phyloP scores from a whole-genome alignment of 352 stramenopile genomes.

The Globisporangium lucens region DNA sequence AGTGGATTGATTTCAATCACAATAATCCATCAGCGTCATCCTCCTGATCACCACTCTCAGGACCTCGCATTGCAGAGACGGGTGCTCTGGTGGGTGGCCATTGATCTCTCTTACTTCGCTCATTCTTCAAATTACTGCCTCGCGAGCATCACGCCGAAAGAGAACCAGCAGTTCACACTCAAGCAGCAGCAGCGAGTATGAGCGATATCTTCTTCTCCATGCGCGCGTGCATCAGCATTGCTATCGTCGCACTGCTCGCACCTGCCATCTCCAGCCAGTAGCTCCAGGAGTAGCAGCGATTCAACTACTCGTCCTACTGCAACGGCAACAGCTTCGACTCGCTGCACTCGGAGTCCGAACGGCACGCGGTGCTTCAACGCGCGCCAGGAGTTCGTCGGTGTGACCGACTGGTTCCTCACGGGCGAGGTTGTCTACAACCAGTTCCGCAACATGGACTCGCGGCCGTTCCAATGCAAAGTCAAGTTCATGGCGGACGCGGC shows the following conservation, averaged over 20 bases:
- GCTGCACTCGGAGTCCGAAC: not conserved
- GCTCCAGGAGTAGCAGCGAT: not conserved
- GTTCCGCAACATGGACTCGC: slow-evolving; percentile 1
- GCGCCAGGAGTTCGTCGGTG: not conserved
- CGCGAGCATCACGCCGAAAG: too few species aligned
- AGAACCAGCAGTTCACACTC: too few species aligned
- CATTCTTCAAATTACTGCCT: too few species aligned
- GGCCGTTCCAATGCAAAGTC: not conserved
- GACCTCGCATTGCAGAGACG: not conserved
- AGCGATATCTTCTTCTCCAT: not conserved
- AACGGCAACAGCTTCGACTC: slow-evolving; percentile 6
- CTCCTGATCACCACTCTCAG: not conserved
- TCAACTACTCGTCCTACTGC: not conserved
- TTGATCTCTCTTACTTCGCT: too few species aligned
- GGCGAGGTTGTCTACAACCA: not conserved
- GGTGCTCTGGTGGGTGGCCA: not conserved
- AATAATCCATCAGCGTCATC: not conserved
- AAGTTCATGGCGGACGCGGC: not conserved
- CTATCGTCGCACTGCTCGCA: not conserved
- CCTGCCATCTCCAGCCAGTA: not conserved
- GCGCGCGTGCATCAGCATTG: not conserved
- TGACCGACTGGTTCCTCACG: slow-evolving; percentile 1
- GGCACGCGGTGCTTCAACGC: slow-evolving; percentile 1
- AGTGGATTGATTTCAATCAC: not conserved
- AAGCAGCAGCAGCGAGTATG: not conserved